Base-by-base conservation (phyloP, 176 grass and related monocot species). In the Ensete ventricosum region DNA sequence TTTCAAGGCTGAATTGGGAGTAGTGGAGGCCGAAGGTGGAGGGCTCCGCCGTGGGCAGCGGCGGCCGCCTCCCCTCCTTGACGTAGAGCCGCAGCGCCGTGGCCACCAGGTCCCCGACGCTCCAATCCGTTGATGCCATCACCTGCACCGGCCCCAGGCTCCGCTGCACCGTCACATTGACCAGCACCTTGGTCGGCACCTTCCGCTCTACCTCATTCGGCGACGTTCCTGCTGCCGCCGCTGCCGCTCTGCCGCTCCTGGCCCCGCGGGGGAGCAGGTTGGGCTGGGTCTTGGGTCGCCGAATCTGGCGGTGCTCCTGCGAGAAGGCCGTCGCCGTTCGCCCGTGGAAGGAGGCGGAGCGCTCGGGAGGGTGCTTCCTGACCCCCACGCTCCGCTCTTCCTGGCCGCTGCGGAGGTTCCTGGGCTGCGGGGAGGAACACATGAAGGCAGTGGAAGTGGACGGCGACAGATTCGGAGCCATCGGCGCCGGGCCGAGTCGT, bases 1-100 rank as follows among this genome's bases (percentile, higher is more conserved):
- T 69, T 71, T 99, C 95, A 62, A 99, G 80, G 82, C 88, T 87
- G 84, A 91, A 99, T 87, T 91, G 90, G 11, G 95, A 99, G 83
- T 84, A 99, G 73, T 99, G 95, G 69, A 99, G 84, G 22, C 83
- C 69, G 81, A 89, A 94, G 53, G 72, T 63, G 1, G 80, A 77
- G 52, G 88, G 82, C 26, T 91, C 84, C 9, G 80, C 1, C 2
- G 84, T 73, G 16, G 84, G 78, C 75, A 93, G 82, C 77, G 8
- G 51, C 17, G 95, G 88, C 14, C 84, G 74, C 3, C 95, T 80
- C 14, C 80, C 82, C 85, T 99, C 95, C 84, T 86, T 91, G 76
- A 87, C 88, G 85, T 99, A 91, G 22, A 81, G 82, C 55, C 24
- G 54, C 13, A 98, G 72, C 72, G 83, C 86, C 67, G 88, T 80